Conservation (phyloP, 2,329 filamentous ascomycete species). For the Calonectria henricotiae region DNA sequence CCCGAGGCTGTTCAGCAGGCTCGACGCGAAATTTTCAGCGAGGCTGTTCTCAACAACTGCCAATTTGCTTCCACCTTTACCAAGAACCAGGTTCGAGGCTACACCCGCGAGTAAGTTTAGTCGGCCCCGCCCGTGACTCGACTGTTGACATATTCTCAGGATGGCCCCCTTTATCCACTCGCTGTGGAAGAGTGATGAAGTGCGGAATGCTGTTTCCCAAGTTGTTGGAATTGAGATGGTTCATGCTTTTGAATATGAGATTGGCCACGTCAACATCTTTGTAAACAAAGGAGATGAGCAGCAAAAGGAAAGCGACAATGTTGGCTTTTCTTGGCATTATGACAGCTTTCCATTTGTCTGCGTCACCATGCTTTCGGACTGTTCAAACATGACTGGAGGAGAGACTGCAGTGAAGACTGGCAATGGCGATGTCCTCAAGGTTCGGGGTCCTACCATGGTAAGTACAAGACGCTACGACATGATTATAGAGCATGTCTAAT, state of each 20-base stretch:
- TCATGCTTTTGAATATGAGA: constrained; percentile 70
- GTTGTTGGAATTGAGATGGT: constrained; percentile 72
- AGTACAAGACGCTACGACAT: constrained; percentile 40
- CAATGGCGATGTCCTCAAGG: constrained; percentile 70
- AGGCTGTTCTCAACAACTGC: constrained; percentile 11
- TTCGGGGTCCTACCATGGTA: constrained; percentile 75
- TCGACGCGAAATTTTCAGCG: not conserved
- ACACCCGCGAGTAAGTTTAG: constrained; percentile 63
- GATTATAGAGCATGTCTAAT: not conserved
- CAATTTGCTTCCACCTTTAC: constrained; percentile 62
- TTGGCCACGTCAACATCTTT: constrained; percentile 71
- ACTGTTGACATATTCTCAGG: not conserved
- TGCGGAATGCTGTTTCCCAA: constrained; percentile 65
- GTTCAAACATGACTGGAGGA: constrained; percentile 75
- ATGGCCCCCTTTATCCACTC: constrained; percentile 76
- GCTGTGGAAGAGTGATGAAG: constrained; percentile 62
- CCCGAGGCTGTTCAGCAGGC: not conserved
- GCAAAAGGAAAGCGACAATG: constrained; percentile 64
- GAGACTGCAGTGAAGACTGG: constrained; percentile 75
- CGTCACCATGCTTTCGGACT: constrained; percentile 78
- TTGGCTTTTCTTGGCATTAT: constrained; percentile 71
- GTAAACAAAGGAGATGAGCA: constrained; percentile 62
- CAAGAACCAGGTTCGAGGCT: constrained; percentile 73
- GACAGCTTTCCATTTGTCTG: constrained; percentile 81
- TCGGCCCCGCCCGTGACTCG: not conserved